phyloP scores from a whole-genome alignment of 2,329 filamentous ascomycete genomes.

The Sphaerostilbella broomeana region DNA sequence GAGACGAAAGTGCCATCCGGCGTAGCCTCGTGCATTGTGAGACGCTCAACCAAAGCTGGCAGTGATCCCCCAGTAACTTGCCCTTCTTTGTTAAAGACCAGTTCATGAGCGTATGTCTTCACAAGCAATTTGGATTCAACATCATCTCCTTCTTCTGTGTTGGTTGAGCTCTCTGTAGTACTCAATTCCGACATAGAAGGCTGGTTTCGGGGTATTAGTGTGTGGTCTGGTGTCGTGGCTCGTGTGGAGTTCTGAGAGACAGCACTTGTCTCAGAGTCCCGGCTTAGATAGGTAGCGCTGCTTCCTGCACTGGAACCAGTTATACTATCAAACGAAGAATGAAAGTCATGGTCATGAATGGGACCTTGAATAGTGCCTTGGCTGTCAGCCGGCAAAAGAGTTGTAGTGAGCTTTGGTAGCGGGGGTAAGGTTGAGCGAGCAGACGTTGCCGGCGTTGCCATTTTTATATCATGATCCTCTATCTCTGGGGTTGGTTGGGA shows the following conservation, averaged over 20 bases:
- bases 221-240: conserved; percentile 75
- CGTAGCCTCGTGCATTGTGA: conserved; percentile 88
- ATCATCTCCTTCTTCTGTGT: conserved; percentile 71
- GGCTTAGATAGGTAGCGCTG: conserved; percentile 70
- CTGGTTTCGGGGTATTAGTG: conserved; percentile 47
- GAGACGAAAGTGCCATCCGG: conserved; percentile 89
- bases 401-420: conserved; percentile 51
- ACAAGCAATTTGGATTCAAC: conserved; percentile 80
- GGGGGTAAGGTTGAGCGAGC: conserved; percentile 45
- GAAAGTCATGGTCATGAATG: conserved; percentile 44
- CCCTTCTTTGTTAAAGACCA: conserved; percentile 90
- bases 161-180: conserved; percentile 55
- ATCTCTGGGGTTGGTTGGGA: conserved; percentile 39
- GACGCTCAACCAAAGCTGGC: conserved; percentile 82
- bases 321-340: conserved; percentile 60
- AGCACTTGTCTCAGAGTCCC: conserved; percentile 74
- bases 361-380: conserved; percentile 42
- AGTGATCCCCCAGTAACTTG: conserved; percentile 91
- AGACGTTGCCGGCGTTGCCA: conserved; percentile 42
- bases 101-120: conserved; percentile 84
- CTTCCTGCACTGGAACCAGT: conserved; percentile 72
- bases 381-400: conserved; percentile 40
- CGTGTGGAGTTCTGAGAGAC: conserved; percentile 78
- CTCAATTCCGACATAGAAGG: conserved; percentile 64
- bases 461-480: conserved; percentile 37